Percentiles rank a stretch among this genome's conserved stretches.
These are phyloP conservation scores for Porogramme epimiltina DNA, from an alignment of 1,284 basidiomycete genomes.

Conservation along the genomic window DNA sequence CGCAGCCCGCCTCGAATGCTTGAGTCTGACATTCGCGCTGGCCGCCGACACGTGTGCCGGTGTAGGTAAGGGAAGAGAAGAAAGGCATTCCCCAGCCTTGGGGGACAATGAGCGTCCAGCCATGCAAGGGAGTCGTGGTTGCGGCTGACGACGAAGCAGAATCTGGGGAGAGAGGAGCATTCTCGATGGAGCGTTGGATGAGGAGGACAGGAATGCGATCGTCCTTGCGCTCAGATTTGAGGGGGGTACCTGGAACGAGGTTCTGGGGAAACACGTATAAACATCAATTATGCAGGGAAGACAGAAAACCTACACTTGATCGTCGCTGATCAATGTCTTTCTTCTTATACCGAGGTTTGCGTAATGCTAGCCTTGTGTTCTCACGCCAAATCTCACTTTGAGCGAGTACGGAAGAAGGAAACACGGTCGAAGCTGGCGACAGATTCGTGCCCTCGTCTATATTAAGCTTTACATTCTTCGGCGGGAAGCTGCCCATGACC, in stretches of 20 bases:
- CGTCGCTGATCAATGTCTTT: constrained; percentile 82
- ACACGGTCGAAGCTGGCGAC: constrained; percentile 37
- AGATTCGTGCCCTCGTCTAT: constrained; percentile 20
- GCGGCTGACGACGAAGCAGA: constrained; percentile 22
- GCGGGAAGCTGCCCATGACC: constrained; percentile 64
- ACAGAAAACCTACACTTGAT: constrained; percentile 65
- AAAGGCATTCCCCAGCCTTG: constrained; percentile 89
- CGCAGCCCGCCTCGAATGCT: constrained; percentile 73
- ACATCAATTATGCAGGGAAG: background rate
- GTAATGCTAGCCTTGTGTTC: constrained; percentile 47
- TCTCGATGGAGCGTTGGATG: constrained; percentile 75
- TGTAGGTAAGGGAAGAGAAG: constrained; percentile 77
- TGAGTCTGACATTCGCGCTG: constrained; percentile 78
- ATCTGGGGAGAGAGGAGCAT: constrained; percentile 23
- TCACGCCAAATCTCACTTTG: constrained; percentile 75
- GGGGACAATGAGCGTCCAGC: constrained; percentile 85
- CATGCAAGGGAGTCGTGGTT: constrained; percentile 54
- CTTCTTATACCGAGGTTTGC: constrained; percentile 76
- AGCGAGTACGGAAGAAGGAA: constrained; percentile 63
- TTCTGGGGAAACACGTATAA: constrained; percentile 49
- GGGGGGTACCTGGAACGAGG: constrained; percentile 72
- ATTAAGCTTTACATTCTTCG: constrained; percentile 63
- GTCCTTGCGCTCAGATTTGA: constrained; percentile 71
- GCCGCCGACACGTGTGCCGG: constrained; percentile 80
- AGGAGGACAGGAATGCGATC: constrained; percentile 82